Evolutionary conservation across 2,329 filamentous ascomycete species (phyloP), one percentile per base, ranked within the genome.

Genomic region (Penicillium sp.): DNA sequence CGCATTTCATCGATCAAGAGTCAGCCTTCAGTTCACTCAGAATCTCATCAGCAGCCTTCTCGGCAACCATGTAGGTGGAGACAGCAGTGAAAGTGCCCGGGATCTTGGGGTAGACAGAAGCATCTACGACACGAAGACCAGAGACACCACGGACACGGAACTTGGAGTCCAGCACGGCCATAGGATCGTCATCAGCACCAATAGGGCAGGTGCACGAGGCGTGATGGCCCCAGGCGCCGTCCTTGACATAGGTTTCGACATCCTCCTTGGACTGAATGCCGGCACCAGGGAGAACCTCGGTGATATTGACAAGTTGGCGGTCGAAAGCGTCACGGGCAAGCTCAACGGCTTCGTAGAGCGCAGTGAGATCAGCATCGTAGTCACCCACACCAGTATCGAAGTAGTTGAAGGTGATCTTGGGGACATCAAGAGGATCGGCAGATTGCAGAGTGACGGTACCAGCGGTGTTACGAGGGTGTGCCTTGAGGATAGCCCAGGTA

Each of bases 391-490:
- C 71, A 32, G 71, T 73, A 20, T 65, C 72, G 34, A 70, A 86
- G 68, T 80, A 86, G 67, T 84, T 82, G 73, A 85, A 88, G 43
- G 75, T 74, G 58, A 90, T 87, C 5, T 80, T 67, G 0, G 88
- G 87, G 3, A 78, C 73, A 47, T 89, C 86, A 1, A 82, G 80
- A 0, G 87, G 86, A 63, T 90, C 80, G 0, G 80, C 71, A 0
- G 83, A 85, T 13, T 75, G 75, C 4, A 91, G 79, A 3, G 69
- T 78, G 3, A 91, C 86, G 1, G 78, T 80, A 7, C 88, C 88
- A 5, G 80, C 81, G 1, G 68, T 70, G 66, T 89, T 88, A 46
- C 82, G 80, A 0, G 85, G 80, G 61, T 87, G 85, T 0, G 81
- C 79, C 68, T 87, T 86, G 46, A 90, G 46, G 72, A 76, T 4